Evolutionary conservation across 768 basidiomycete genomes (phyloP), one percentile per base, ranked within the genome.

Genomic region (Butyriboletus loyo): DNA sequence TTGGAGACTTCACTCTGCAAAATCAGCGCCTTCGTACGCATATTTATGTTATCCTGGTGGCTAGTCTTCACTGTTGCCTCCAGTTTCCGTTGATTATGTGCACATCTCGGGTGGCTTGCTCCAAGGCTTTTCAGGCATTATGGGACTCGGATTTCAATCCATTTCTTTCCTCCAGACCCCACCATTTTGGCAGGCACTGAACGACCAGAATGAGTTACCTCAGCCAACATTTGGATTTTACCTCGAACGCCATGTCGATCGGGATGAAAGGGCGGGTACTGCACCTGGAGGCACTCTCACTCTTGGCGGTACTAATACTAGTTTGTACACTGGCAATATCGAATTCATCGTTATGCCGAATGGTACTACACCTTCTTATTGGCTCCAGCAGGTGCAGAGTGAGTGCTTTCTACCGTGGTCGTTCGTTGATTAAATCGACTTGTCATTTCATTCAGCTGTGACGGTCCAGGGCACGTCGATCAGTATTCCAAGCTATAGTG

Each of bases 251-350:
- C 73, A 78, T 55, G 47, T 73, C 13, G 64, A 77, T 56, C 66
- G 67, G 22, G 5, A 53, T 0, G 57, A 47, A 17, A 67, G 71
- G 1, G 28, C 49, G 4, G 54, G 60, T 0, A 71, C 75, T 48
- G 77, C 78, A 41, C 71, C 76, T 5, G 88, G 88, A 56, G 88
- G 88, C 8, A 66, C 76, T 4, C 80, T 91, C 58, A 89, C 86
- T 0, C 74, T 91, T 5, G 88, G 88, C 28, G 88, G 86, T 34
- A 73, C 71, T 4, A 76, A 79, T 55, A 64, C 78, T 1, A 74
- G 76, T 9, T 64, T 88, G 11, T 88, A 78, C 72, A 75, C 73
- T 0, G 87, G 87, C 14, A 66, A 80, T n/a, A 80, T 89, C 46
- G 85, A 89, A 55, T 89, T 83, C 61, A 56, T 80, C 40, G 54